Conservation (phyloP, 768 basidiomycete genomes). For the Strobilomyces confusus region DNA sequence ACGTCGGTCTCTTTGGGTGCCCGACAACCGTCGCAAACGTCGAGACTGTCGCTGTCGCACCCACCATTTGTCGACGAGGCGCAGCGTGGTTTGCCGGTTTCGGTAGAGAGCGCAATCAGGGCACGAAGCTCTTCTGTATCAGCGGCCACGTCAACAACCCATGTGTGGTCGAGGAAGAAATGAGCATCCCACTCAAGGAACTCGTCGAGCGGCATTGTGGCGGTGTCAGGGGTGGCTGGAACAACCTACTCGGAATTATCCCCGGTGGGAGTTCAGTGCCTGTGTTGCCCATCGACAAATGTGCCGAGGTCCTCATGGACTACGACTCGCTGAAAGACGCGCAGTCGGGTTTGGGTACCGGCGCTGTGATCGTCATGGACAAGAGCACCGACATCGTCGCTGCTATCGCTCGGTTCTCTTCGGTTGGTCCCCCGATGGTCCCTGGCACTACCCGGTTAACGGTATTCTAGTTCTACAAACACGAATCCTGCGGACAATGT, state of each 20-base stretch:
- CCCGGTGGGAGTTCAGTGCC: conserved; percentile 96
- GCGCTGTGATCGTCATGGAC: conserved; percentile 99
- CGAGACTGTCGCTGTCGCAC: conserved; percentile 96
- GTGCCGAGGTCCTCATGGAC: conserved; percentile 94
- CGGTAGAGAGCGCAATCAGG: conserved; percentile 88
- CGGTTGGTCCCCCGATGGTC: conserved; percentile 38
- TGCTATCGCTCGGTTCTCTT: conserved; percentile 91
- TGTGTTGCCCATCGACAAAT: conserved; percentile 78
- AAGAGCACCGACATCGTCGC: conserved; percentile 93
- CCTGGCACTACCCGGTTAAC: conserved; percentile 1
- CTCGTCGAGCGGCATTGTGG: conserved; percentile 96
- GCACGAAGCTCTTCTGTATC: conserved; percentile 96
- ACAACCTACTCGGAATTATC: conserved; percentile 94
- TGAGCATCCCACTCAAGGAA: conserved; percentile 94
- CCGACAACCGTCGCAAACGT: conserved; percentile 98
- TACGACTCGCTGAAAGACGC: conserved; percentile 96
- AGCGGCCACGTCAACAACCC: conserved; percentile 98
- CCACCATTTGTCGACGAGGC: conserved; percentile 91
- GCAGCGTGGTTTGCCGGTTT: conserved; percentile 89
- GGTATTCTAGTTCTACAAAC: conserved; percentile 83
- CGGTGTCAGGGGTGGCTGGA: conserved; percentile 92
- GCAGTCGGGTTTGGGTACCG: conserved; percentile 94
- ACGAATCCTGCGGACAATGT: conserved; percentile 97
- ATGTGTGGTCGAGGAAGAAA: conserved; percentile 97
- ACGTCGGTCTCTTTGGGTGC: conserved; percentile 96